These are phyloP conservation scores for Pisolithus albus DNA, from an alignment of 768 basidiomycete species.

Conservation along the genomic window DNA sequence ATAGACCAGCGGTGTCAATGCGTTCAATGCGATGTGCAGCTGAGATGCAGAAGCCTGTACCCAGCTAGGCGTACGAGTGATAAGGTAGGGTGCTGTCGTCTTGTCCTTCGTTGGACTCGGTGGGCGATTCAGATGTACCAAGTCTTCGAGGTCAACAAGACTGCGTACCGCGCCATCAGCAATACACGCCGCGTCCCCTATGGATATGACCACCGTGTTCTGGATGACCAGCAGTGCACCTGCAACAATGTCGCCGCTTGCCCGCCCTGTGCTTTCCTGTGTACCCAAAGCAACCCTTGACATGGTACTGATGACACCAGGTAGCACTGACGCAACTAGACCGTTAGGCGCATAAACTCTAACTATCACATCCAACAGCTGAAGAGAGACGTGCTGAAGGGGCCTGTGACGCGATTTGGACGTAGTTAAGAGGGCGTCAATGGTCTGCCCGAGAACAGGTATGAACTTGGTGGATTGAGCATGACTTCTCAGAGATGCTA, in stretches of 20 bases:
- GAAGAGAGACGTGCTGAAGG: conserved; percentile 61
- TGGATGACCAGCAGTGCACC: conserved; percentile 53
- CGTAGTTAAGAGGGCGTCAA: conserved; percentile 62
- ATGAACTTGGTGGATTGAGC: conserved; percentile 47
- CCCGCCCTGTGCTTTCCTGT: conserved; percentile 54
- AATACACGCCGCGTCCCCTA: conserved; percentile 64
- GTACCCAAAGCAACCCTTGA: conserved; percentile 60
- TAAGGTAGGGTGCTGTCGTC: conserved; percentile 36
- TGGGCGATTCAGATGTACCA: conserved; percentile 32
- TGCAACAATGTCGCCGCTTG: conserved; percentile 62
- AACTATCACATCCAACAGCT: conserved; percentile 50
- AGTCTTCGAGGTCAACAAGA: conserved; percentile 57
- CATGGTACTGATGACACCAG: conserved; percentile 77
- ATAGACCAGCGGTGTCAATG: conserved; percentile 59
- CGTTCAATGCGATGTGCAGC: conserved; percentile 74
- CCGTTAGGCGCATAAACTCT: conserved; percentile 41
- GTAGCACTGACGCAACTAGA: conserved; percentile 64
- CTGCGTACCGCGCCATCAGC: conserved; percentile 50
- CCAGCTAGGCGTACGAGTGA: conserved; percentile 69
- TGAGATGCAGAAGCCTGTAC: conserved; percentile 76
- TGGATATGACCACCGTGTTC: conserved; percentile 44
- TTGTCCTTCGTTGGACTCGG: conserved; percentile 14
- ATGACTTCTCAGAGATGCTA: conserved; percentile 36
- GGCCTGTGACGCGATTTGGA: conserved; percentile 49
- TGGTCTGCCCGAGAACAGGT: conserved; percentile 77